phyloP scores from a whole-genome alignment of 805 yeast species.

The Ogataea philodendri region DNA sequence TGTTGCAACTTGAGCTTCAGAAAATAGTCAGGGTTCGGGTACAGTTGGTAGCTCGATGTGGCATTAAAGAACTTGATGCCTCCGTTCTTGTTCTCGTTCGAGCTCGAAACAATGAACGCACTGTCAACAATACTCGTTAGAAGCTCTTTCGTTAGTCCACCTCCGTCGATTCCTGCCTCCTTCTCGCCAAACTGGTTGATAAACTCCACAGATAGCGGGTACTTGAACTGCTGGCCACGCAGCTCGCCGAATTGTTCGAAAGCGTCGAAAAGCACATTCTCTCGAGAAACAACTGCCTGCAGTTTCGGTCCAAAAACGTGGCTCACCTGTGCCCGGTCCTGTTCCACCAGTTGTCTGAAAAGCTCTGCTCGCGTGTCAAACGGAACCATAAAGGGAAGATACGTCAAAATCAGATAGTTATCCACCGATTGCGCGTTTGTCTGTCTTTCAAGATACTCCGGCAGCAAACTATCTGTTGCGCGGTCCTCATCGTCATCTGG shows the following conservation, averaged over 20 bases:
- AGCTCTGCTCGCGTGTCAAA: constrained; percentile 72
- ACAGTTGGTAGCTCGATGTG: constrained; percentile 56
- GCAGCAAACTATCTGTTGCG: constrained; percentile 3
- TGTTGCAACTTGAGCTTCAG: constrained; percentile 29
- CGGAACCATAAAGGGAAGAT: constrained; percentile 76
- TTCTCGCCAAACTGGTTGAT: constrained; percentile 62
- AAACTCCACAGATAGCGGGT: constrained; percentile 62
- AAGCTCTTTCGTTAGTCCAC: constrained; percentile 92
- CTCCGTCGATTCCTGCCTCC: constrained; percentile 96
- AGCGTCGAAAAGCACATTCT: constrained; percentile 72
- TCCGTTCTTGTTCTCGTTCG: constrained; percentile 24
- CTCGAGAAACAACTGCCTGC: constrained; percentile 64
- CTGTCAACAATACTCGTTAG: constrained; percentile 68
- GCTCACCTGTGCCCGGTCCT: constrained; percentile 42
- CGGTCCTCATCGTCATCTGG: constrained; percentile 15
- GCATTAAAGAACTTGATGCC: constrained; percentile 39
- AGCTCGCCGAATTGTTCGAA: constrained; percentile 52
- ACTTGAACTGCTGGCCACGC: constrained; percentile 54
- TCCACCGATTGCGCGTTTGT: constrained; percentile 21
- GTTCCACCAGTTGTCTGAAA: constrained; percentile 60
- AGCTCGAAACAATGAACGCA: constrained; percentile 51
- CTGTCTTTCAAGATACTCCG: too few species aligned
- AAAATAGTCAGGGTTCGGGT: constrained; percentile 61
- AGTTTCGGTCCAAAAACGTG: constrained; percentile 27
- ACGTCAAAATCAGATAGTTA: constrained; percentile 53